These are phyloP conservation scores for Haemoproteus tartakovskyi DNA, from an alignment of 169 alveolate species.

Conservation along the genomic window DNA sequence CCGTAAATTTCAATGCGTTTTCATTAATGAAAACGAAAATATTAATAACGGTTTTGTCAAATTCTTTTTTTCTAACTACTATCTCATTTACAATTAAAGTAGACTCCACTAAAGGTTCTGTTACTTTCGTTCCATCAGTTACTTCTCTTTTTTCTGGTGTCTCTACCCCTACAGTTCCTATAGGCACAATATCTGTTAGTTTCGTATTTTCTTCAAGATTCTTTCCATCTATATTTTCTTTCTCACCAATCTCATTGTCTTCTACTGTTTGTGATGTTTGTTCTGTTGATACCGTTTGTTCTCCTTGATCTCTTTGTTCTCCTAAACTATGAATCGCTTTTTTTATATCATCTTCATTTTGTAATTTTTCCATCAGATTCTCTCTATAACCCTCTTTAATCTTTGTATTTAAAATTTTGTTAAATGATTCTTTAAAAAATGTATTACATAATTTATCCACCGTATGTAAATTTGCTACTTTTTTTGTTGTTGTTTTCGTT, in stretches of 20 bases:
- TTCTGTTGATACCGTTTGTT: no score
- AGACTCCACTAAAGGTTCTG: neutral
- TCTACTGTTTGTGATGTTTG: no score
- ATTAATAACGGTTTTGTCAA: neutral
- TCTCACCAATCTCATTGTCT: no score
- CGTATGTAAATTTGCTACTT: slow-evolving; percentile 1
- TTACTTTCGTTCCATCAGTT: neutral
- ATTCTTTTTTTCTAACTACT: neutral
- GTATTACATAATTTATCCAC: slow-evolving; percentile 51
- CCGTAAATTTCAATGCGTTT: neutral
- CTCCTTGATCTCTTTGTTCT: no score
- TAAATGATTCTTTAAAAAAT: slow-evolving; percentile 47
- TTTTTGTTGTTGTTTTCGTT: neutral
- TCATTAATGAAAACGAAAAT: slow-evolving; percentile 20
- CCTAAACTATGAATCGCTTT: no score
- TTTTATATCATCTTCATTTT: no score
- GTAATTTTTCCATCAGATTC: no score
- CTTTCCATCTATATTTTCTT: no score
- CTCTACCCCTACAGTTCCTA: no score
- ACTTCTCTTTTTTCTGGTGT: neutral
- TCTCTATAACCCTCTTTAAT: no score
- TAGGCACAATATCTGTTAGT: no score
- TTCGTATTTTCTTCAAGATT: no score
- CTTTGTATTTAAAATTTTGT: slow-evolving; percentile 10
- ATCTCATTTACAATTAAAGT: neutral